Base-by-base conservation (phyloP, 768 basidiomycete genomes). In the Hygrocybe coccinea region DNA sequence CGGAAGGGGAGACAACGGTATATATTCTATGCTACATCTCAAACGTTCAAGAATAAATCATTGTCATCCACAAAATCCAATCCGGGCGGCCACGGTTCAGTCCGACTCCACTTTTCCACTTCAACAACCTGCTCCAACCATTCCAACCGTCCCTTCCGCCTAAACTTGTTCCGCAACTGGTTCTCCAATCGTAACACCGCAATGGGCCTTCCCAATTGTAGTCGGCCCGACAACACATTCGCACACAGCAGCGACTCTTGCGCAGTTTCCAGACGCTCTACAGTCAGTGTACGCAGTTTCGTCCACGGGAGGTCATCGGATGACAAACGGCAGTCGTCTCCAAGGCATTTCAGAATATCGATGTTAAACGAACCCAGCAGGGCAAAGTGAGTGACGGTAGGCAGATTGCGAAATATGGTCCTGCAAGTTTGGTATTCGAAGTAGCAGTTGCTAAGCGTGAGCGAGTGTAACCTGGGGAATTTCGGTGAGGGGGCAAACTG, bases 391-490 rank as follows among this genome's bases (percentile, higher is more conserved):
- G 64, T 68, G 55, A 77, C 66, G 1, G 60, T 59, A 1, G 69
- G 70, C 57, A 77, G 75, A 2, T 60, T 60, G 21, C 56, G 53
- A 50, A 71, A 71, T n/a, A 76, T 21, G 2, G 54, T 50, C 50
- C 43, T 58, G 54, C 72, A 76, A 22, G 59, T 68, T 19, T 60
- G 56, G 9, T 52, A 49, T 29, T 73, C 72, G 12, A 76, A 56
- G 21, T 77, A 72, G 46, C 75, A 77, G 59, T 78, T 74, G 46
- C 59, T 64, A 53, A 80, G 71, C 24, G 65, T 69, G 45, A 81
- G 67, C 9, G 65, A 64, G 39, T 62, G 66, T 37, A 80, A 62
- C 33, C 64, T 61, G 21, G 68, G 66, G 57, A 76, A 79, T 54
- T 65, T 69, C 2, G 56, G n/a, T 10, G 54, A 34, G 21, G 22